Evolutionary conservation across 139 green algal genomes (phyloP).

Genomic region (Tetradesmus obliquus): DNA sequence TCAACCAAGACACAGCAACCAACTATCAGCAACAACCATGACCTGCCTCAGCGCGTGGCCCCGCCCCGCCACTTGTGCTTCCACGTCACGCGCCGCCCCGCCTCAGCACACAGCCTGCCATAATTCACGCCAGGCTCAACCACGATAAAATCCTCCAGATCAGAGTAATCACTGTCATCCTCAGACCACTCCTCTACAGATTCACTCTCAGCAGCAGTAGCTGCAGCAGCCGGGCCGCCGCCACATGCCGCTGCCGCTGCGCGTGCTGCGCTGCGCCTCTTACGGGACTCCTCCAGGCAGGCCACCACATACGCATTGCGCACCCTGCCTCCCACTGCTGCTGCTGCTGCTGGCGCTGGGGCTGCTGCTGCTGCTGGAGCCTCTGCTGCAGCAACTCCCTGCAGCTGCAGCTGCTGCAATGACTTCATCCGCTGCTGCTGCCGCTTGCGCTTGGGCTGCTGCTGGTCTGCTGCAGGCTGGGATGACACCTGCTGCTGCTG

Average conservation of each 20-base stretch:
- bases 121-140: not conserved
- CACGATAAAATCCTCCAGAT: constrained; percentile 42
- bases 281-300: not conserved
- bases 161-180: constrained; percentile 39
- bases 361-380: not conserved
- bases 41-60: not conserved
- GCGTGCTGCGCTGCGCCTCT: not conserved
- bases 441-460: not conserved
- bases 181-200: not conserved
- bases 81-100: not conserved
- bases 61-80: not conserved
- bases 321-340: not conserved
- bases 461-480: not conserved
- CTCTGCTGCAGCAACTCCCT: not conserved
- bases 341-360: constrained; percentile 20
- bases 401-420: constrained; percentile 12
- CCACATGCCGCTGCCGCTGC: not conserved
- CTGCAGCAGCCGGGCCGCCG: not conserved
- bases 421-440: not conserved
- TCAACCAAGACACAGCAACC: too few species aligned
- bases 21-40: too few species aligned
- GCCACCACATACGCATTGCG: constrained; percentile 26
- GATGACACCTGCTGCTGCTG: not conserved
- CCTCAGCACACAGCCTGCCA: not conserved
- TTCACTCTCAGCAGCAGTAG: not conserved